Evolutionary conservation across 176 grass and related monocot species (phyloP).

Genomic region (Avena sativa): DNA sequence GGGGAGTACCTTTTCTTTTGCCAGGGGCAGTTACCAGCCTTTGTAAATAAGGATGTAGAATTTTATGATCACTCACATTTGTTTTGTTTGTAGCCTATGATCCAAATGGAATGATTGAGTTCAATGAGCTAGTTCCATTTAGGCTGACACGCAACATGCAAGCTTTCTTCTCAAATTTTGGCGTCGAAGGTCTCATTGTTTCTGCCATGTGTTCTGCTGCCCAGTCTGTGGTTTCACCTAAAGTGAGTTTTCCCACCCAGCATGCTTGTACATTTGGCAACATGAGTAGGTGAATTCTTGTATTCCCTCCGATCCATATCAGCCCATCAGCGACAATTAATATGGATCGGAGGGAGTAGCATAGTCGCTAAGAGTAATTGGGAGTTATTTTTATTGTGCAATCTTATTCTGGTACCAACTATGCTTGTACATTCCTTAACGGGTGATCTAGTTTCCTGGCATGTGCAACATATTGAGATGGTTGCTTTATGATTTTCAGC

Average conservation of each 20-base stretch:
- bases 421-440: slow-evolving; percentile 5
- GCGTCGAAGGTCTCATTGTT: slow-evolving; percentile 93
- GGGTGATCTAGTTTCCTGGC: slow-evolving; percentile 4
- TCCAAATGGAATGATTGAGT: slow-evolving; percentile 95
- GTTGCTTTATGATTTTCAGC: slow-evolving; percentile 59
- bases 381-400: not conserved
- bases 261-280: slow-evolving; percentile 21
- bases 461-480: slow-evolving; percentile 39
- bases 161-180: slow-evolving; percentile 97
- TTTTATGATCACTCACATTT: slow-evolving; percentile 37
- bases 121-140: slow-evolving; percentile 96
- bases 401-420: slow-evolving; percentile 1
- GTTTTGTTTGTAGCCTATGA: slow-evolving; percentile 81
- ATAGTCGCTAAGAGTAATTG: slow-evolving; percentile 14
- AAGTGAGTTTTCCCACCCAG: slow-evolving; percentile 59
- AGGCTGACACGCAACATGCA: slow-evolving; percentile 97
- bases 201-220: slow-evolving; percentile 97
- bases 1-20: not conserved
- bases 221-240: slow-evolving; percentile 91
- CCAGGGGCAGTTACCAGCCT: not conserved
- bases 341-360: too few species aligned
- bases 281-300: too few species aligned
- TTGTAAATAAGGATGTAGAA: slow-evolving; percentile 1
- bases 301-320: too few species aligned
- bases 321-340: too few species aligned